Evolutionary conservation across 768 basidiomycete species (phyloP), one percentile per base, ranked within the genome.

Genomic region (Leccinum subtestaceum): DNA sequence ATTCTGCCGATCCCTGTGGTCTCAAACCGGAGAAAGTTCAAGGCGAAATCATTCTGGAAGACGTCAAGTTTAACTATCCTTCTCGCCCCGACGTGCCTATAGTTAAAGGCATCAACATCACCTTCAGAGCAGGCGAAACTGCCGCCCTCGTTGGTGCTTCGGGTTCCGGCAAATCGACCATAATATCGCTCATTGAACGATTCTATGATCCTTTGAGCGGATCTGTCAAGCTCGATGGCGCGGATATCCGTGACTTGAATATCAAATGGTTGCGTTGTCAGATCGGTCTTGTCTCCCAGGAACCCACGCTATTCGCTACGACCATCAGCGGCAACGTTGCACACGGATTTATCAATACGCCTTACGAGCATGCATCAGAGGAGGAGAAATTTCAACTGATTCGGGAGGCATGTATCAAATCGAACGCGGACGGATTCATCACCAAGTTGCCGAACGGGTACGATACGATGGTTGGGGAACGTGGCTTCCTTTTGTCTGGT

Each of bases 361-460:
- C 76, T 31, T 77, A 77, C 68, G 91, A 95, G 67, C 67, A 89
- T 60, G 79, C 81, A 0, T 76, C 86, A 0, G 84, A 87, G 17
- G 91, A 89, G 56, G 86, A 91, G 66, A 89, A 92, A 73, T 82
- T 89, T 56, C 79, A 78, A 38, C 72, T 94, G 19, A 83, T 95
- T 75, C 88, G 89, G 74, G 86, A 91, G 53, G 93, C 93, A 2
- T 93, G 90, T 63, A 75, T 93, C 74, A 93, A 93, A 70, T 86
- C 93, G 3, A 95, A 95, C 65, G 93, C 92, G 0, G 89, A 95
- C 64, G 87, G 86, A n/a, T 95, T 95, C 72, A 86, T 95, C 62
- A 78, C 77, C 58, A 91, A 91, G 67, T 75, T 95, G 4, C 91
- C 93, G 0, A 71, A 84, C 15, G 91, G 91, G 1, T 95, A 95